These are phyloP conservation scores for Elongisporangium undulatum DNA, from an alignment of 352 stramenopile genomes.

Conservation along the genomic window DNA sequence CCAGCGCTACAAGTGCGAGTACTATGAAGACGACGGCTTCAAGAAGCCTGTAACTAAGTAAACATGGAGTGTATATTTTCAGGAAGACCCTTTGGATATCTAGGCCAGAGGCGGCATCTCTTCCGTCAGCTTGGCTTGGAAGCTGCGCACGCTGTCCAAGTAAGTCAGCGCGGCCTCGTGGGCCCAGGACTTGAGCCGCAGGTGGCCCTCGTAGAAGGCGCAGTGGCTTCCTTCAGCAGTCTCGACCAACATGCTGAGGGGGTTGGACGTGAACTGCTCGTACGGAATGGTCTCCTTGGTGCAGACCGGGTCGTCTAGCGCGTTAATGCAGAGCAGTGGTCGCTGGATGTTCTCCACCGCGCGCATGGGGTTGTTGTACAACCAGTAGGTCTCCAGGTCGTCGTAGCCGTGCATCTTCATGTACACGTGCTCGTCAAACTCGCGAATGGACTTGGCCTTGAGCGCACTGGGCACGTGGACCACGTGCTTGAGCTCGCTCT, in stretches of 20 bases:
- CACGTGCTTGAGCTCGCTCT: conserved; percentile 29
- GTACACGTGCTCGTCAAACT: conserved; percentile 79
- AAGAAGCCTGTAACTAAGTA: conserved; percentile 2
- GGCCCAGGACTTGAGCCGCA: conserved; percentile 65
- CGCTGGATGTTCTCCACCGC: conserved; percentile 42
- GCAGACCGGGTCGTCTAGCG: conserved; percentile 74
- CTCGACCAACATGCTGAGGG: conserved; percentile 43
- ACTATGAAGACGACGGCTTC: conserved; percentile 49
- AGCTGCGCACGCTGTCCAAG: conserved; percentile 52
- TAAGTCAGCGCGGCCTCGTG: conserved; percentile 58
- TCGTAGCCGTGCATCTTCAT: conserved; percentile 76
- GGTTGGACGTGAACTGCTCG: conserved; percentile 42
- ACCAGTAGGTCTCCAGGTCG: conserved; percentile 64
- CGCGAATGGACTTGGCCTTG: conserved; percentile 41
- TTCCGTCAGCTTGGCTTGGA: conserved; percentile 2
- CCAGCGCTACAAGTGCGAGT: conserved; percentile 45
- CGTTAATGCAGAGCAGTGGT: conserved; percentile 71
- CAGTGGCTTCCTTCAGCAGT: conserved; percentile 67
- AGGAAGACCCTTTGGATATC: too few relatives aligned
- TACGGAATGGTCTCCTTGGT: conserved; percentile 72
- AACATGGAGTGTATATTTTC: too few relatives aligned
- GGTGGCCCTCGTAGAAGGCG: conserved; percentile 64
- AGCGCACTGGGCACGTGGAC: conserved; percentile 50
- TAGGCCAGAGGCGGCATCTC: too few relatives aligned
- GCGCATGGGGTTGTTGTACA: conserved; percentile 77